Conservation (phyloP, 805 yeast species). For the Komagataella pseudopastoris region DNA sequence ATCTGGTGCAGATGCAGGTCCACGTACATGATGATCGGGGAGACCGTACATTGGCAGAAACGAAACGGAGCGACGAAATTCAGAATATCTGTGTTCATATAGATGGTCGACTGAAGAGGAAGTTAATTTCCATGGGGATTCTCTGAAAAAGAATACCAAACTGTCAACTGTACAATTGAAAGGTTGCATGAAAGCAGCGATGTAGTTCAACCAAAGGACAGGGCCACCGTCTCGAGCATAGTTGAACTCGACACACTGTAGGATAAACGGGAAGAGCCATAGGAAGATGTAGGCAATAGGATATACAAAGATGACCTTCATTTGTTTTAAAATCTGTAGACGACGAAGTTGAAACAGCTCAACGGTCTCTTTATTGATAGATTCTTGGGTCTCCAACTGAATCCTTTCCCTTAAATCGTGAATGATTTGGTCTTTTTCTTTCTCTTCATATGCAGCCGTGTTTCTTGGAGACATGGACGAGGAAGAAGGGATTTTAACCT, state of each 20-base stretch:
- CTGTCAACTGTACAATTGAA: slow-evolving; percentile 71
- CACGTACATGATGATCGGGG: slow-evolving; percentile 15
- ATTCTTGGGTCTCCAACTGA: slow-evolving; percentile 14
- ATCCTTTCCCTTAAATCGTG: slow-evolving; percentile 3
- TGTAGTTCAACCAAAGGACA: slow-evolving; percentile 46
- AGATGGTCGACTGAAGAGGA: slow-evolving; percentile 12
- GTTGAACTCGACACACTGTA: slow-evolving; percentile 38
- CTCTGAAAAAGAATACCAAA: slow-evolving; percentile 61
- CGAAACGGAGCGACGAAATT: slow-evolving; percentile 26
- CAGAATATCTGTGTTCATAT: slow-evolving; percentile 11
- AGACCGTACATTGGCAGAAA: slow-evolving; percentile 31
- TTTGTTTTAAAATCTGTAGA: slow-evolving; percentile 57
- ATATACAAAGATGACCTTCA: slow-evolving; percentile 68
- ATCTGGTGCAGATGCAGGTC: neutral
- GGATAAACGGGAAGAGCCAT: slow-evolving; percentile 72
- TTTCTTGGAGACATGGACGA: neutral
- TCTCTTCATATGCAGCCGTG: slow-evolving; percentile 4
- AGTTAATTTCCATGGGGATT: slow-evolving; percentile 55
- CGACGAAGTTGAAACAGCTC: slow-evolving; percentile 50
- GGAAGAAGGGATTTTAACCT: neutral
- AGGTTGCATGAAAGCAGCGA: slow-evolving; percentile 72
- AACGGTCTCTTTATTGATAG: slow-evolving; percentile 47
- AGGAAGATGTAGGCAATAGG: slow-evolving; percentile 70
- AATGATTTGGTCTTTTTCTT: slow-evolving; percentile 4
- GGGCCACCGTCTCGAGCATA: slow-evolving; percentile 37